A percentile compares a stretch with the other conserved stretches of the same genome.
phyloP scores from a whole-genome alignment of 1,284 basidiomycete species.

The Cerioporus squamosus region DNA sequence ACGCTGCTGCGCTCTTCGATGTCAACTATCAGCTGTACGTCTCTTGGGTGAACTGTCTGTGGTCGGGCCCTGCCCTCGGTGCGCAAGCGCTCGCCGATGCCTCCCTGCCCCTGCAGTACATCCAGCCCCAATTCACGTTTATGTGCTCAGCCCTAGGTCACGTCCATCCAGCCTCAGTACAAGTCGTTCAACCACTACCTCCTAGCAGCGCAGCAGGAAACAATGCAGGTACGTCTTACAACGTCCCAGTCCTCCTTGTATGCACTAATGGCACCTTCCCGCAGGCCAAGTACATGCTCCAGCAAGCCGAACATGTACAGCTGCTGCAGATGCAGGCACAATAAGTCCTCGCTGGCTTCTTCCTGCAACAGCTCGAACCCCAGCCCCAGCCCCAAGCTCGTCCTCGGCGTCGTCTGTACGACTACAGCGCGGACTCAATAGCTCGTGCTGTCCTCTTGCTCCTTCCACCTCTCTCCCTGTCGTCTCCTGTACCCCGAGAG shows the following conservation, averaged over 20 bases:
- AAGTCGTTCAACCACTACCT: conserved; percentile 94
- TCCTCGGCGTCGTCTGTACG: no score
- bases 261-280: conserved; percentile 61
- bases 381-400: conserved; percentile 47
- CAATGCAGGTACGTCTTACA: conserved; percentile 49
- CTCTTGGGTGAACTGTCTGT: background rate
- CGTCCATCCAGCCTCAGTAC: conserved; percentile 60
- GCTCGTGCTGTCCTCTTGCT: no score
- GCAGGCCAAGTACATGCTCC: conserved; percentile 66
- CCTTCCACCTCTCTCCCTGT: no score
- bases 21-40: conserved; percentile 73
- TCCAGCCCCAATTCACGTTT: conserved; percentile 57
- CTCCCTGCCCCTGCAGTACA: conserved; percentile 40
- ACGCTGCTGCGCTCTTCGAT: conserved; percentile 78
- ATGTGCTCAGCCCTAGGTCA: conserved; percentile 63
- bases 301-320: conserved; percentile 65
- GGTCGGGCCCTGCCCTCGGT: background rate
- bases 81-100: conserved; percentile 30
- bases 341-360: conserved; percentile 40
- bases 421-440: no score
- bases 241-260: conserved; percentile 85
- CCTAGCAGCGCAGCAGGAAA: conserved; percentile 86
- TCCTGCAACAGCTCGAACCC: conserved; percentile 34
- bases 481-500: no score
- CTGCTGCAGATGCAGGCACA: conserved; percentile 32